Conservation (phyloP, 164 flowering plant species). For the Chimonanthus praecox region DNA sequence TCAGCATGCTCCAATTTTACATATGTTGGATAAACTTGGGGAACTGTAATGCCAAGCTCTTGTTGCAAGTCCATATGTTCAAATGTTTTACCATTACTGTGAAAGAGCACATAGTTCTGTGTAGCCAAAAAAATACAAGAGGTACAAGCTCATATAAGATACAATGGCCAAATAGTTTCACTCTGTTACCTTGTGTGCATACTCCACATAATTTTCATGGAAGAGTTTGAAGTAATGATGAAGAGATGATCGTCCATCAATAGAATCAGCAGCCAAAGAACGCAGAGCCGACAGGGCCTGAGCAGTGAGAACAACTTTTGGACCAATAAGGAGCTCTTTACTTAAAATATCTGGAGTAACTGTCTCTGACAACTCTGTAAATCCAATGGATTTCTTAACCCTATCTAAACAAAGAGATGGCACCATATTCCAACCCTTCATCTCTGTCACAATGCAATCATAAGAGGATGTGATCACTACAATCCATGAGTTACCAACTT, state of each 20-base stretch:
- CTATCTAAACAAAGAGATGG: constrained; percentile 42
- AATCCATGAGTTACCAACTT: constrained; percentile 89
- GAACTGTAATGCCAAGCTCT: background rate
- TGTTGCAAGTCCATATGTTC: too few species aligned
- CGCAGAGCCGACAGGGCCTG: constrained; percentile 56
- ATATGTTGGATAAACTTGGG: background rate
- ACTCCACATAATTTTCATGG: constrained; percentile 92
- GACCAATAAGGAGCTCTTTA: constrained; percentile 81
- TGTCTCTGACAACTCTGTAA: constrained; percentile 28
- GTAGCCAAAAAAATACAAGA: background rate
- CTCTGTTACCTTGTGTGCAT: constrained; percentile 86
- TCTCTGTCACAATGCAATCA: constrained; percentile 75
- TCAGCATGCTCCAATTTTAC: background rate
- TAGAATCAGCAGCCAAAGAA: constrained; percentile 75
- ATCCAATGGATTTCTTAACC: constrained; percentile 19
- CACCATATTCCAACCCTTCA: constrained; percentile 58
- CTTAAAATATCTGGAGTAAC: constrained; percentile 64
- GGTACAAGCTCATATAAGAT: background rate
- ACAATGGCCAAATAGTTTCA: background rate
- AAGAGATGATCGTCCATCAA: constrained; percentile 86
- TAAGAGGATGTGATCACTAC: constrained; percentile 50
- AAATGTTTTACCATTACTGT: background rate
- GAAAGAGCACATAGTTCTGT: background rate
- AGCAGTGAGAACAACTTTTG: constrained; percentile 57
- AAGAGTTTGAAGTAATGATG: constrained; percentile 86